These are phyloP conservation scores for Amphibolis antarctica DNA, from an alignment of 106 monocot genomes.

Conservation along the genomic window DNA sequence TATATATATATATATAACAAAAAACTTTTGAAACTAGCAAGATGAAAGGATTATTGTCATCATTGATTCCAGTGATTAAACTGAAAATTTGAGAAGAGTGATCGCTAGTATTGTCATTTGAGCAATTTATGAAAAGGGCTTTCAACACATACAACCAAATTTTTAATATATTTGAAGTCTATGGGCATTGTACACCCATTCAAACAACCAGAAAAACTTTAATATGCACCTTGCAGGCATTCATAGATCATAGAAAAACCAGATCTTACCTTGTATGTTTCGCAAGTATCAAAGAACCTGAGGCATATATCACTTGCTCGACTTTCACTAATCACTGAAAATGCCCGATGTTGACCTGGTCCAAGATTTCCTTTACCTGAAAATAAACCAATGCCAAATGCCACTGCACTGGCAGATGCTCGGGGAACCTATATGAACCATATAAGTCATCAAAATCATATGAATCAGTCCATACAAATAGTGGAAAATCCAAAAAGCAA, in stretches of 20 bases:
- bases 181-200: background rate
- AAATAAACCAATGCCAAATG: constrained; percentile 97
- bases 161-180: too few species aligned
- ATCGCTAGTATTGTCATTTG: too few species aligned
- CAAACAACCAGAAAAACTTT: background rate
- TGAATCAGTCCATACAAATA: background rate
- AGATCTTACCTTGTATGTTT: constrained; percentile 67
- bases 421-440: constrained; percentile 62
- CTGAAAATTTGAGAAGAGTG: too few species aligned
- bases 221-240: background rate
- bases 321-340: constrained; percentile 89
- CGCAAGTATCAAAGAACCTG: constrained; percentile 67
- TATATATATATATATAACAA: too few species aligned
- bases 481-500: too few species aligned
- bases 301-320: constrained; percentile 82
- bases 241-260: background rate
- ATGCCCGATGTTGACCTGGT: constrained; percentile 66
- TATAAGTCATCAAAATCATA: background rate
- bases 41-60: too few species aligned
- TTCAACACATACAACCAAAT: too few species aligned
- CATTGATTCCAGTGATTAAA: too few species aligned
- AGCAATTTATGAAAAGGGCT: too few species aligned
- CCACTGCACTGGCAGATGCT: constrained; percentile 92
- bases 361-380: constrained; percentile 82
- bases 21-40: too few species aligned